A percentile compares a stretch with the other conserved stretches of the same genome.
Conservation (phyloP, 1,139 yeast genomes). For the Magnusiomyces magnusii region DNA sequence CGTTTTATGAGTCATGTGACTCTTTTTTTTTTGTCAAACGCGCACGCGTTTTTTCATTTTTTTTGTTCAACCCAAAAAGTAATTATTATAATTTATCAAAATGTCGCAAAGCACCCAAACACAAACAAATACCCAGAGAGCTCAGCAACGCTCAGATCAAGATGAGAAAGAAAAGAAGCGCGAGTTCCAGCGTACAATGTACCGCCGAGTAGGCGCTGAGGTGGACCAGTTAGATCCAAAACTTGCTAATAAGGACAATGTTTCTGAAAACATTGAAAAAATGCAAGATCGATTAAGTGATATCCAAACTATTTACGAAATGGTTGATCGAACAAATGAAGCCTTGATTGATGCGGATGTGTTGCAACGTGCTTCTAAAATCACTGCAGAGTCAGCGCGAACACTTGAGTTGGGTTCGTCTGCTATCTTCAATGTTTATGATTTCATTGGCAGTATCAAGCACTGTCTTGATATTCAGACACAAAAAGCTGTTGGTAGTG, state of each 20-base stretch:
- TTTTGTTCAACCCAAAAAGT: background rate
- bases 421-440: slow-evolving; percentile 40
- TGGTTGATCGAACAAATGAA: slow-evolving; percentile 18
- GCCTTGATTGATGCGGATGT: slow-evolving; percentile 19
- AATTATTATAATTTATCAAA: background rate
- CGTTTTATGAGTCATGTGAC: too few relatives aligned
- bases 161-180: slow-evolving; percentile 1
- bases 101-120: background rate
- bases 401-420: slow-evolving; percentile 16
- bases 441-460: slow-evolving; percentile 40
- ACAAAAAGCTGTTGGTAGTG: slow-evolving; percentile 13
- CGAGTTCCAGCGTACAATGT: background rate
- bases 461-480: slow-evolving; percentile 34
- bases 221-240: background rate
- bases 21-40: too few relatives aligned
- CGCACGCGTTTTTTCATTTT: too few relatives aligned
- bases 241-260: background rate
- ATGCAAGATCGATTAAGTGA: slow-evolving; percentile 12
- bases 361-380: slow-evolving; percentile 14
- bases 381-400: slow-evolving; percentile 16
- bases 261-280: slow-evolving; percentile 1
- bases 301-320: slow-evolving; percentile 16
- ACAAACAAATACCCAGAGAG: background rate
- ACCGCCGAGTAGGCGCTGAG: background rate
- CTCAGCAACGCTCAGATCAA: background rate